Percentiles rank a stretch among this genome's conserved stretches.
These are phyloP conservation scores for Phytophthora rubi DNA, from an alignment of 352 stramenopile genomes.

Conservation along the genomic window DNA sequence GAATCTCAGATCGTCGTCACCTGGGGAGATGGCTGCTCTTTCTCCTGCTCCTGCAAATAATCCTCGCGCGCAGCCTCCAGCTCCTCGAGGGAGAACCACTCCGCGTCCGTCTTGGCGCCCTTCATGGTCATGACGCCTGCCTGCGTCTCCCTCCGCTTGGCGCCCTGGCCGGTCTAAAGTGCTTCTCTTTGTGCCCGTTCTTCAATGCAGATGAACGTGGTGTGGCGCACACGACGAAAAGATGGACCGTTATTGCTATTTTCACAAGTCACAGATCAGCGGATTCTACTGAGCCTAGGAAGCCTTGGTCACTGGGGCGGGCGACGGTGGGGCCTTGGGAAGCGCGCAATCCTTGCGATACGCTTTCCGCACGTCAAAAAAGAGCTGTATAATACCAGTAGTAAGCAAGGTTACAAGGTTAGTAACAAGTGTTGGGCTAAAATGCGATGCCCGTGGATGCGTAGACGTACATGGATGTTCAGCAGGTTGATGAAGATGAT, in stretches of 20 bases:
- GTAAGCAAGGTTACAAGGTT: background rate
- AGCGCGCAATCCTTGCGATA: constrained; percentile 52
- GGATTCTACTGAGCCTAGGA: constrained; percentile 1
- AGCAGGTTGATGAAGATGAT: constrained; percentile 81
- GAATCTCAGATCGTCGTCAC: constrained; percentile 26
- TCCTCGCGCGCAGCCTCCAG: constrained; percentile 73
- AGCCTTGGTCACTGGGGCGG: background rate
- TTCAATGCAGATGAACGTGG: constrained; percentile 18
- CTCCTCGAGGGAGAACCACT: constrained; percentile 81
- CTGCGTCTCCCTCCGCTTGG: constrained; percentile 15
- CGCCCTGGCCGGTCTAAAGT: background rate
- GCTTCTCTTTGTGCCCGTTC: constrained; percentile 17
- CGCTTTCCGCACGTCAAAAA: constrained; percentile 57
- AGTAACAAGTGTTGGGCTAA: background rate
- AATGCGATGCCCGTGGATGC: background rate
- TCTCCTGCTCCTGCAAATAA: constrained; percentile 82
- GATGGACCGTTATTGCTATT: constrained; percentile 1
- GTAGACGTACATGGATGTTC: constrained; percentile 54
- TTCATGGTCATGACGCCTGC: constrained; percentile 40
- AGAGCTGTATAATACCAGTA: constrained; percentile 42
- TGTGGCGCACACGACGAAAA: constrained; percentile 1
- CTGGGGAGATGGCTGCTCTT: constrained; percentile 68
- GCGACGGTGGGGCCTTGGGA: constrained; percentile 11
- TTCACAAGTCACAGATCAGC: constrained; percentile 4
- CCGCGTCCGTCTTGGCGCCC: constrained; percentile 39